Conservation (phyloP, 2,329 filamentous ascomycete genomes). For the Myriosclerotinia duriaeana region DNA sequence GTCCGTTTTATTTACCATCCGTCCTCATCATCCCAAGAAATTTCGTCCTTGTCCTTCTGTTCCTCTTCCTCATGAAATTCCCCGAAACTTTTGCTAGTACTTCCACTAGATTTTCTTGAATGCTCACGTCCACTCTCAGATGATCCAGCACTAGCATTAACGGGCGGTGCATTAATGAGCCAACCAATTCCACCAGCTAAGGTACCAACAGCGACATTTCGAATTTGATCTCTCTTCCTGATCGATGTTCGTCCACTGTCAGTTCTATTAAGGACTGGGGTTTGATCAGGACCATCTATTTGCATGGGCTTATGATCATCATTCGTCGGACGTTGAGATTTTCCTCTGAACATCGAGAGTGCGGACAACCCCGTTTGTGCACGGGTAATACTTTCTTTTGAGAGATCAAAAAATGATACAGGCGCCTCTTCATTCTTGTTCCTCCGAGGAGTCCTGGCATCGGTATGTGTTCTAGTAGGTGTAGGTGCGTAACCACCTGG, state of each 20-base stretch:
- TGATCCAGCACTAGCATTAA: neutral
- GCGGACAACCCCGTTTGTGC: slow-evolving; percentile 59
- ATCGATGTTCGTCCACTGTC: slow-evolving; percentile 43
- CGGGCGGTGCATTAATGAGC: slow-evolving; percentile 58
- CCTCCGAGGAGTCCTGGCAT: slow-evolving; percentile 41
- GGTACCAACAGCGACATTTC: slow-evolving; percentile 66
- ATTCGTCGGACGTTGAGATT: slow-evolving; percentile 8
- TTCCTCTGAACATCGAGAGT: slow-evolving; percentile 43
- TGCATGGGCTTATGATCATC: neutral
- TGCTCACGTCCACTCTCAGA: neutral
- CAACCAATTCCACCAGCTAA: slow-evolving; percentile 66
- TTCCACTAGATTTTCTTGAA: slow-evolving; percentile 3
- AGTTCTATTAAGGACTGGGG: neutral
- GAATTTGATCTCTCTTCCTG: slow-evolving; percentile 70
- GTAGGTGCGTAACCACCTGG: slow-evolving; percentile 53
- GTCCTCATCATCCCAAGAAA: slow-evolving; percentile 14
- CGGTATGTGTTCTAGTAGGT: slow-evolving; percentile 40
- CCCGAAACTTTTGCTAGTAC: neutral
- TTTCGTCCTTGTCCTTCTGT: slow-evolving; percentile 10
- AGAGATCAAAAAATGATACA: slow-evolving; percentile 65
- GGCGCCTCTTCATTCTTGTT: slow-evolving; percentile 54
- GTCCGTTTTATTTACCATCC: slow-evolving; percentile 5
- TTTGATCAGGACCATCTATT: neutral
- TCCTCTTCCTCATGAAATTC: neutral
- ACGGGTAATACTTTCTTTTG: slow-evolving; percentile 58